phyloP scores from a whole-genome alignment of 768 basidiomycete genomes.

The Leccinum incarnatum region DNA sequence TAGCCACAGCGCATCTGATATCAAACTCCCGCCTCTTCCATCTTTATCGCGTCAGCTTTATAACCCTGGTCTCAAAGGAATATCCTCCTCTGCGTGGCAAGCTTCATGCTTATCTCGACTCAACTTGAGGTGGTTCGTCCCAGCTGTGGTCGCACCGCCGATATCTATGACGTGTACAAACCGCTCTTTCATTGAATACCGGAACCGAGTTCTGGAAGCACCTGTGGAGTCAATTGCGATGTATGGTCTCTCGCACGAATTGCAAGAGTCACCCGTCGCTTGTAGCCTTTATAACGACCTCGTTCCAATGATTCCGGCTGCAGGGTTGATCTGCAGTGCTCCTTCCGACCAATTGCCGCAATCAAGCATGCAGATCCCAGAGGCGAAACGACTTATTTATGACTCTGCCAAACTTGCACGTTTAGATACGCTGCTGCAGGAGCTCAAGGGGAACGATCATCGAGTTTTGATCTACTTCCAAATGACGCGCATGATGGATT shows the following conservation, averaged over 20 bases:
- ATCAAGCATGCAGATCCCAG: constrained; percentile 88
- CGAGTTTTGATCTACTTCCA: constrained; percentile 97
- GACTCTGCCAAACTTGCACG: constrained; percentile 96
- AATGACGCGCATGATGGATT: constrained; percentile 99
- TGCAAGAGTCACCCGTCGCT: constrained; percentile 57
- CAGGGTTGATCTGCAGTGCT: constrained; percentile 68
- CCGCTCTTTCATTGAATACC: constrained; percentile 75
- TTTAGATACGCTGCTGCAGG: constrained; percentile 83
- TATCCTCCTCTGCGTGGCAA: constrained; percentile 61
- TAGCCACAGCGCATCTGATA: constrained; percentile 16
- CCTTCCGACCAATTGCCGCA: constrained; percentile 71
- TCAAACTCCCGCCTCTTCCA: constrained; percentile 16
- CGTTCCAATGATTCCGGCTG: constrained; percentile 59
- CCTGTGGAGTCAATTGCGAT: constrained; percentile 74
- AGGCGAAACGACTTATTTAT: constrained; percentile 90
- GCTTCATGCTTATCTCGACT: constrained; percentile 80
- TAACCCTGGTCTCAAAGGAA: constrained; percentile 51
- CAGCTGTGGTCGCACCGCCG: constrained; percentile 82
- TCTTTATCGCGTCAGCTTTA: constrained; percentile 34
- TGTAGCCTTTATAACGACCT: constrained; percentile 44
- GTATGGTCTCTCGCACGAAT: constrained; percentile 75
- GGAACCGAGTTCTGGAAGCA: constrained; percentile 57
- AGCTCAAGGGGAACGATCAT: constrained; percentile 91
- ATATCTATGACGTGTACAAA: constrained; percentile 71
- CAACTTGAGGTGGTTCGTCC: constrained; percentile 80